Conservation (phyloP, 2,329 filamentous ascomycete genomes). For the Hymenoscyphus fraxineus region DNA sequence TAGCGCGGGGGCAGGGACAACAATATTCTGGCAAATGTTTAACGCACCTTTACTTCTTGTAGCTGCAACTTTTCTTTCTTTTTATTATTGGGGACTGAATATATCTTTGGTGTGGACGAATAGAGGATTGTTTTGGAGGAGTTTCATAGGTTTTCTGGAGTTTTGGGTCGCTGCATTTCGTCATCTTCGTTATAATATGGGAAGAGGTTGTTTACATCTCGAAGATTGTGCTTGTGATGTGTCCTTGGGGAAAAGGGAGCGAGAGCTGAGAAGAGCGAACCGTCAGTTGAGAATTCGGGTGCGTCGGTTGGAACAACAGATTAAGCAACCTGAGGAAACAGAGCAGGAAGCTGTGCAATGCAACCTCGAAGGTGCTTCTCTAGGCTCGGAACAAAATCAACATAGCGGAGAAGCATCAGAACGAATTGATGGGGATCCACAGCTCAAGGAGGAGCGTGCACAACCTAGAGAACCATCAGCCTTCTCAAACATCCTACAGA, state of each 20-base stretch:
- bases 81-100: constrained; percentile 6
- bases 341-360: background rate
- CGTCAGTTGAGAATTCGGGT: background rate
- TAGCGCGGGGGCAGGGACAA: background rate
- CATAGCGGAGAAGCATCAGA: background rate
- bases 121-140: background rate
- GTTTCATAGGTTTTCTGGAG: background rate
- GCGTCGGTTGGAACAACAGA: background rate
- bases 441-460: background rate
- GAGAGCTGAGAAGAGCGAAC: background rate
- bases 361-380: background rate
- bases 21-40: background rate
- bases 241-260: background rate
- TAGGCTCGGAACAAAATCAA: background rate
- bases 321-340: background rate
- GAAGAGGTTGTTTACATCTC: background rate
- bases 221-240: background rate
- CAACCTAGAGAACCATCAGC: background rate
- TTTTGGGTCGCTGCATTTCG: background rate
- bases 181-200: background rate
- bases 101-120: background rate
- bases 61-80: constrained; percentile 8
- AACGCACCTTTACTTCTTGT: constrained; percentile 7
- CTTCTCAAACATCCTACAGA: background rate
- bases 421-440: background rate